Percentiles rank a stretch among this genome's conserved stretches.
phyloP scores from a whole-genome alignment of 495 filamentous ascomycete genomes.

The Tricharina praecox region DNA sequence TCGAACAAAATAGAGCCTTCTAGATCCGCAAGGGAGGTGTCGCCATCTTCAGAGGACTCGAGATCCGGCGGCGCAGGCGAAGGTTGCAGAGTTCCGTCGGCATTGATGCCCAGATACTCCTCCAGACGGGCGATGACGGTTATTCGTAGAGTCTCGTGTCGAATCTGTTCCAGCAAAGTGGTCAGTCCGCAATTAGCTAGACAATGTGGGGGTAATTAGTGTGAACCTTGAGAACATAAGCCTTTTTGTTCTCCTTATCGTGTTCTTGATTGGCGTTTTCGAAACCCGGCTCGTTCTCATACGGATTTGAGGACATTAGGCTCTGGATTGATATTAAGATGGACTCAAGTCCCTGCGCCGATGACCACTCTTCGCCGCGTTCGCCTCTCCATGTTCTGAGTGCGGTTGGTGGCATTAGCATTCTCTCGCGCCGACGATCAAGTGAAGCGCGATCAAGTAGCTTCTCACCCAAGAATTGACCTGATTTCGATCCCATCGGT shows the following conservation, averaged over 20 bases:
- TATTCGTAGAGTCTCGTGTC: constrained; percentile 76
- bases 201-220: too few species aligned
- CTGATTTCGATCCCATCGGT: too few species aligned
- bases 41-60: constrained; percentile 36
- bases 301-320: constrained; percentile 83
- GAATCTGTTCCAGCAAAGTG: constrained; percentile 41
- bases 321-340: constrained; percentile 92
- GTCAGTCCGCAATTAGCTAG: neutral
- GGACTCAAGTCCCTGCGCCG: constrained; percentile 87
- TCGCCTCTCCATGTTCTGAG: constrained; percentile 82
- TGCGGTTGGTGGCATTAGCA: neutral
- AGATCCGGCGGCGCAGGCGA: constrained; percentile 30
- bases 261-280: constrained; percentile 50
- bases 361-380: constrained; percentile 82
- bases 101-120: constrained; percentile 48
- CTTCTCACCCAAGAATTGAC: constrained; percentile 70
- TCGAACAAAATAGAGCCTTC: constrained; percentile 42
- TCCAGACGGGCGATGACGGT: constrained; percentile 77
- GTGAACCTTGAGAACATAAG: constrained; percentile 76
- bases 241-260: constrained; percentile 57
- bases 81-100: constrained; percentile 33
- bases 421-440: neutral
- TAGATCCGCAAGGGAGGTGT: constrained; percentile 37
- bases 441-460: too few species aligned
- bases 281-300: constrained; percentile 90